Evolutionary conservation across 306 rosid species (phyloP).

Genomic region (Corylus americana): DNA sequence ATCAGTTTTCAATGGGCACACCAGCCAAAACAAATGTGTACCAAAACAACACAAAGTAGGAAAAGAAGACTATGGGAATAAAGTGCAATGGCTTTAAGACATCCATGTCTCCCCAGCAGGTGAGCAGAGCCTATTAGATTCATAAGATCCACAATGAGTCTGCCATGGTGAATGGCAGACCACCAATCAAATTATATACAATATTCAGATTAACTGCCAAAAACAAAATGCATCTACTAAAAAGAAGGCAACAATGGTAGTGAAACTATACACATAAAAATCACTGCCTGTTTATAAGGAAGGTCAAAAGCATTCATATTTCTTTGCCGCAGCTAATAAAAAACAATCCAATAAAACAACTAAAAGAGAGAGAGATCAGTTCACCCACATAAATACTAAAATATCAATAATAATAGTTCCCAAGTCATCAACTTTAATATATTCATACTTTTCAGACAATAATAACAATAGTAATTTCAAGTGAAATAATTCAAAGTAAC

Average conservation of each 20-base stretch:
- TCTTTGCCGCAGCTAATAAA: neutral
- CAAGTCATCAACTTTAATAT: neutral
- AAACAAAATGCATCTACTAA: neutral
- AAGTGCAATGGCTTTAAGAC: neutral
- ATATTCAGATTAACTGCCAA: neutral
- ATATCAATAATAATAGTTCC: neutral
- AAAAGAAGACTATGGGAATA: neutral
- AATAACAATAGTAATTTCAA: neutral
- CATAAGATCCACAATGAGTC: neutral
- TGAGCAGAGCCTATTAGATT: neutral
- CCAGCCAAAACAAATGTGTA: neutral
- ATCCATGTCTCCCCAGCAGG: neutral
- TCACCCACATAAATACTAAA: too few species aligned
- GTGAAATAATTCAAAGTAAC: neutral
- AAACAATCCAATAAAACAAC: neutral
- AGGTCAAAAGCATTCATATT: neutral
- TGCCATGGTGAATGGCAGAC: neutral
- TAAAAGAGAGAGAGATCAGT: neutral
- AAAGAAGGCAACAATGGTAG: neutral
- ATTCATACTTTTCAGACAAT: neutral
- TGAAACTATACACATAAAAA: neutral
- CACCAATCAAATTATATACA: neutral
- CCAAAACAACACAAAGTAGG: neutral
- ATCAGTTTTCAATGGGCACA: neutral
- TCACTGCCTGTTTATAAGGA: neutral